Conservation (phyloP, 768 basidiomycete genomes). For the Amanita subjunquillea region DNA sequence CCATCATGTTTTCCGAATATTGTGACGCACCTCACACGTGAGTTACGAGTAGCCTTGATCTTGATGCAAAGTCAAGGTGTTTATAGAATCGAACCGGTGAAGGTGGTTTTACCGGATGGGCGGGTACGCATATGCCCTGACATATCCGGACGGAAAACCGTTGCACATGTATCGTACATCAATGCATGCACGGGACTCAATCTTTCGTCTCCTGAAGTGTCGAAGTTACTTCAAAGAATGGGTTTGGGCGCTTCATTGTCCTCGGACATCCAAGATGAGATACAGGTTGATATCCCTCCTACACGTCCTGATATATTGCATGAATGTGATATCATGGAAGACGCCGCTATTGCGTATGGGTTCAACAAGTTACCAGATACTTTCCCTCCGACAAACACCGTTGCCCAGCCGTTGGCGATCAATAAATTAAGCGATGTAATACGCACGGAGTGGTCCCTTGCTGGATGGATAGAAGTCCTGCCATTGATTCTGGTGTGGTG, state of each 20-base stretch:
- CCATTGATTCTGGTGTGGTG: conserved; percentile 79
- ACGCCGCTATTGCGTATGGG: conserved; percentile 94
- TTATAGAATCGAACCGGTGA: conserved; percentile 86
- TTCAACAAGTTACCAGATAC: conserved; percentile 92
- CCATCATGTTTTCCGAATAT: conserved; percentile 98
- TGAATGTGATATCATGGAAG: conserved; percentile 98
- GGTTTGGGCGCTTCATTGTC: conserved; percentile 52
- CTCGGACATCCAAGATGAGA: conserved; percentile 46
- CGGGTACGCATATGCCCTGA: conserved; percentile 70
- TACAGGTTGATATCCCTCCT: conserved; percentile 75
- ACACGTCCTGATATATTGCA: conserved; percentile 98
- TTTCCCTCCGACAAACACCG: conserved; percentile 90
- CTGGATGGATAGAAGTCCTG: conserved; percentile 93
- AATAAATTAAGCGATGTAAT: conserved; percentile 87
- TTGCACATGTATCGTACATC: conserved; percentile 81
- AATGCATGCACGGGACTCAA: conserved; percentile 91
- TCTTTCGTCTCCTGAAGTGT: conserved; percentile 55
- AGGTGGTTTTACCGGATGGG: conserved; percentile 72
- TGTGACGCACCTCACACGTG: conserved; percentile 88
- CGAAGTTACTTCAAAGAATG: conserved; percentile 76
- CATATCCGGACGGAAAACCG: conserved; percentile 59
- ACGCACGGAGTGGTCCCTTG: conserved; percentile 83
- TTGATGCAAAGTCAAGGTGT: not conserved
- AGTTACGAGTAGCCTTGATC: conserved; percentile 16
- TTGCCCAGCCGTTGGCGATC: conserved; percentile 84